A percentile compares a stretch with the other conserved stretches of the same genome.
Conservation (phyloP, 2,329 filamentous ascomycete genomes). For the Fusarium sp. region DNA sequence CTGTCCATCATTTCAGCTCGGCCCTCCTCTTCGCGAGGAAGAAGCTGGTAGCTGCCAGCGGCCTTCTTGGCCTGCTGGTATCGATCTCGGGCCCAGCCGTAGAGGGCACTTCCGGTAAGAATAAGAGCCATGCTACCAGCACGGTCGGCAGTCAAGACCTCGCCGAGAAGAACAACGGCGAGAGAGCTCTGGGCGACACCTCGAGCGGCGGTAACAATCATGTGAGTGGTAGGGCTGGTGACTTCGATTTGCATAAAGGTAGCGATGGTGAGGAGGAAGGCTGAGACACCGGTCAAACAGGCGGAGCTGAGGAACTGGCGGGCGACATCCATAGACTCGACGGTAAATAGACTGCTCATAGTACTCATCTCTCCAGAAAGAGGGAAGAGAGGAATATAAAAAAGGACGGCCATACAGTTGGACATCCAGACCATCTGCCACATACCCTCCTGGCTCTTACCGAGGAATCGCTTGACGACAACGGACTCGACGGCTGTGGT, state of each 20-base stretch:
- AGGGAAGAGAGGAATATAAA: conserved; percentile 45
- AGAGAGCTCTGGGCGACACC: conserved; percentile 46
- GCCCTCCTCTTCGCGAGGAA: conserved; percentile 39
- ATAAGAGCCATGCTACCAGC: conserved; percentile 46
- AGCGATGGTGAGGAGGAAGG: conserved; percentile 46
- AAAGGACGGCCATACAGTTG: conserved; percentile 45
- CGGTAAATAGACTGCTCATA: conserved; percentile 35
- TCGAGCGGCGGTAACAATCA: conserved; percentile 46
- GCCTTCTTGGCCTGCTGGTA: conserved; percentile 44
- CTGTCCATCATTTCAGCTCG: conserved; percentile 28
- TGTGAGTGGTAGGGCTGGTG: conserved; percentile 46
- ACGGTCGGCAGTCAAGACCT: conserved; percentile 43
- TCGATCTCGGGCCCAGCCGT: conserved; percentile 46
- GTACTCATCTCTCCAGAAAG: conserved; percentile 43
- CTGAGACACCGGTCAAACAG: conserved; percentile 42
- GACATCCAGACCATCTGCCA: conserved; percentile 50
- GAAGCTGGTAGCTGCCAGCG: conserved; percentile 42
- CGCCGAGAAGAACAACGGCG: conserved; percentile 44
- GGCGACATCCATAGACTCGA: conserved; percentile 30
- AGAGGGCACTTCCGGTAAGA: conserved; percentile 42
- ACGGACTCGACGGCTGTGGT: conserved; percentile 47
- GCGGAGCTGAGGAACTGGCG: conserved; percentile 43
- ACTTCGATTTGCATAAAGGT: conserved; percentile 48
- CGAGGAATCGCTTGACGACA: conserved; percentile 45
- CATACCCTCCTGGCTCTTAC: conserved; percentile 46